Conservation (phyloP, 129 eudicot species). For the Gnaphalium uliginosum region DNA sequence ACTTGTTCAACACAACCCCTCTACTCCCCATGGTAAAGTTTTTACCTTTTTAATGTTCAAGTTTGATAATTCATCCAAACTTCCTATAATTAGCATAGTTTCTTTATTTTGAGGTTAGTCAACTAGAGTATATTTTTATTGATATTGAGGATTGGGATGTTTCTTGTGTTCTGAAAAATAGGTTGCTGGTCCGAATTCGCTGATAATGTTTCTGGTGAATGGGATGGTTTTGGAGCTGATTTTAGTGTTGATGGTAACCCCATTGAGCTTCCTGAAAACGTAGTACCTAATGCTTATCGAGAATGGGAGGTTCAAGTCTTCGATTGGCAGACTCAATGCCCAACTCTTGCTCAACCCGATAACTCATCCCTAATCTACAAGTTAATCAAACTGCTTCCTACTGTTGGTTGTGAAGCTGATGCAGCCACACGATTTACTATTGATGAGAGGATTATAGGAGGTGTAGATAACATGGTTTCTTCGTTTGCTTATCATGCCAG, state of each 20-base stretch:
- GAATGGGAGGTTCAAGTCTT: slow-evolving; percentile 94
- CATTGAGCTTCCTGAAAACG: slow-evolving; percentile 80
- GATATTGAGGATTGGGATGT: background rate
- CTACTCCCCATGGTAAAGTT: background rate
- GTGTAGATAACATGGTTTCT: slow-evolving; percentile 34
- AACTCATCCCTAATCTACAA: slow-evolving; percentile 50
- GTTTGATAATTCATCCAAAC: background rate
- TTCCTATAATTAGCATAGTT: background rate
- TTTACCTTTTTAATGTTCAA: background rate
- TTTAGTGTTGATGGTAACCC: slow-evolving; percentile 71
- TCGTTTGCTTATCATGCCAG: slow-evolving; percentile 67
- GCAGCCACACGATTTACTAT: slow-evolving; percentile 69
- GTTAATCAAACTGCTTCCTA: slow-evolving; percentile 73
- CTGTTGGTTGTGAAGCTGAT: slow-evolving; percentile 98
- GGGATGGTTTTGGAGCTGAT: slow-evolving; percentile 98
- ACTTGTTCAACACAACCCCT: background rate
- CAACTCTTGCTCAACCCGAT: slow-evolving; percentile 66
- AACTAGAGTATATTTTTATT: background rate
- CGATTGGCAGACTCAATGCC: slow-evolving; percentile 99
- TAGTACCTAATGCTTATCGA: slow-evolving; percentile 79
- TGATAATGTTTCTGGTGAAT: slow-evolving; percentile 75
- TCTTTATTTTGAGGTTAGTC: too few relatives aligned
- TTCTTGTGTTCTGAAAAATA: background rate
- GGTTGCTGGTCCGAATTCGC: slow-evolving; percentile 65
- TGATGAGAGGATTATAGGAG: slow-evolving; percentile 56